Evolutionary conservation across 106 monocot species (phyloP), one percentile per base, ranked within the genome.

Genomic region (Vanilla planifolia): DNA sequence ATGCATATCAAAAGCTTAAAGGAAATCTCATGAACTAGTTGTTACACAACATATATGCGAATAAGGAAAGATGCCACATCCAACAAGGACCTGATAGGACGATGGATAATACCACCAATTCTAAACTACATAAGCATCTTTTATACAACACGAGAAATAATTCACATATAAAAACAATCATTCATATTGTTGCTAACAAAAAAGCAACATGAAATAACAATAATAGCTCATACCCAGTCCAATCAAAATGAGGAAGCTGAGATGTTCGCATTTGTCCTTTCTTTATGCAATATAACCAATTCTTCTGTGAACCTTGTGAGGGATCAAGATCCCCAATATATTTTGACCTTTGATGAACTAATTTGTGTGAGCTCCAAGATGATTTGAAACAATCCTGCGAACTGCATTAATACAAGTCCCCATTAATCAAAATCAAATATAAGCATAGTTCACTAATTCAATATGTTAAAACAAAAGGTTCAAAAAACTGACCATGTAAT

Each of bases 321-420:
- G 41, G 20, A 6, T 43, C 22, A 50, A 21, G 59, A 34, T 55
- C 51, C 4, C 4, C 37, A 58, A 15, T 35, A 46, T 63, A 65
- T 42, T 35, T 72, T 47, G 76, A 32, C 53, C 78, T 94, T 16
- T 47, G 36, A 48, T 96, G 96, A 21, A 82, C 69, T 39, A 71
- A 76, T 63, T 96, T 96, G 62, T 96, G 96, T 50, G 87, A 73
- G 62, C 78, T 84, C 96, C 96, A 96, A 63, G 87, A 74, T 51
- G 81, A 79, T 65, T 84, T 96, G 59, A 96, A 96, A 60, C 96
- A 96, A 55, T 96, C 90, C 74, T 96, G 96, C 22, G 96, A 71
- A 51, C 96, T 96, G 71, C 63, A 63, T 40, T 32, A 36, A 58
- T 16, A 13, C 3, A 25, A 5, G 45, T 43, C 42, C 42, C 25